Conservation (phyloP, 2,329 filamentous ascomycete species). For the Ophiostoma australiae region DNA sequence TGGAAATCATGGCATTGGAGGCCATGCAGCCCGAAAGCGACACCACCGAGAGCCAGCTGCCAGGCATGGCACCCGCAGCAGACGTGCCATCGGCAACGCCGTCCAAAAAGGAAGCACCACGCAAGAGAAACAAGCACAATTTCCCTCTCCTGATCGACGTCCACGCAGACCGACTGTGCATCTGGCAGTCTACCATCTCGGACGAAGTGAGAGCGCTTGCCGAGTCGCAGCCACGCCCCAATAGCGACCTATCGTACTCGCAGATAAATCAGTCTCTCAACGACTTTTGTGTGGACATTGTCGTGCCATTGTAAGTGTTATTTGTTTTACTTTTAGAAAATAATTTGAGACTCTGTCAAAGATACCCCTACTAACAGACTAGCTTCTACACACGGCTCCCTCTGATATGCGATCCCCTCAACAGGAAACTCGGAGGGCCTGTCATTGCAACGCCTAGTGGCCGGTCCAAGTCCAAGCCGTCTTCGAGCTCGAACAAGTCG, state of each 20-base stretch:
- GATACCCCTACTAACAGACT: slow-evolving; percentile 34
- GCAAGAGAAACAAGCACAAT: slow-evolving; percentile 60
- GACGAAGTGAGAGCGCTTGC: slow-evolving; percentile 51
- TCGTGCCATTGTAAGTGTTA: slow-evolving; percentile 65
- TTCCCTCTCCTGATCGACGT: slow-evolving; percentile 63
- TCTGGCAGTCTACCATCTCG: slow-evolving; percentile 73
- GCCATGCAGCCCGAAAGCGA: slow-evolving; percentile 40
- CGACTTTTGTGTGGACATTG: slow-evolving; percentile 75
- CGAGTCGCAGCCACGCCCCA: slow-evolving; percentile 42
- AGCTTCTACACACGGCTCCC: slow-evolving; percentile 69
- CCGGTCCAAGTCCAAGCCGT: slow-evolving; percentile 38
- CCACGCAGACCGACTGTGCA: slow-evolving; percentile 71
- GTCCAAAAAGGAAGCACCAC: slow-evolving; percentile 37
- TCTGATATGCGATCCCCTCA: slow-evolving; percentile 63
- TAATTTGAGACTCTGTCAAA: too few relatives aligned
- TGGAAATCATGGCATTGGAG: slow-evolving; percentile 71
- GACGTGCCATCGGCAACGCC: background rate
- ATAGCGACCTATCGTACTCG: slow-evolving; percentile 34
- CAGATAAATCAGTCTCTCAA: slow-evolving; percentile 58
- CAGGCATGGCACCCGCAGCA: slow-evolving; percentile 37
- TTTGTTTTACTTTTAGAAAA: background rate
- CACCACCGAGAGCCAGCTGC: slow-evolving; percentile 44
- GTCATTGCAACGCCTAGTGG: slow-evolving; percentile 49
- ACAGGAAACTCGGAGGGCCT: slow-evolving; percentile 71
- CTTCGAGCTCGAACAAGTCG: slow-evolving; percentile 33